Base-by-base conservation (phyloP, 1,139 yeast genomes). In the Arxiozyma telluris region DNA sequence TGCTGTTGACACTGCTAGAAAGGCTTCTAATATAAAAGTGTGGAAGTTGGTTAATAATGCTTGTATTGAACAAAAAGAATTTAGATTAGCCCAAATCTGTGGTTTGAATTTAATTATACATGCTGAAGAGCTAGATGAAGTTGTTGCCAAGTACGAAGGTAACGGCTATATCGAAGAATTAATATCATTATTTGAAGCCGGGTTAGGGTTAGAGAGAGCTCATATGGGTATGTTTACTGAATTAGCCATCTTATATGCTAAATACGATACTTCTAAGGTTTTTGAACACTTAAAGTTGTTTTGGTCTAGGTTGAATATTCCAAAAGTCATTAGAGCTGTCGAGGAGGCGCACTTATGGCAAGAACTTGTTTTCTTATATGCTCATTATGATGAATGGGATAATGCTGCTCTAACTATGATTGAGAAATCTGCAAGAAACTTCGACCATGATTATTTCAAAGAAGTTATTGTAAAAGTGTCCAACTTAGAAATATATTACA, bases 161-260 rank as follows among this genome's bases (percentile, higher is more conserved):
- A 82, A 86, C 64, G 99, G 98, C 50, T 89, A 89, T 74, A 90
- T 91, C 73, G 87, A 83, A 60, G 96, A 94, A 75, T 79, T 94
- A 60, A 87, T 93, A 61, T 81, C 96, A 20, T 80, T 93, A 65
- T 89, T 93, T 66, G 98, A 93, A 74, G 94, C 90, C 64, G 98
- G 98, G 62, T 80, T 93, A 57, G 95, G 96, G 51, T 80, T 93
- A 64, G 99, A 93, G 76, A 87, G 98, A 71, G 98, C 99, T 44
- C 98, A 94, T 70, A 93, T 93, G 98, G 98, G 98, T 65, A 93
- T 93, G 98, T 93, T 94, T 71, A 93, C 99, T 12, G 97, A 91
- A 72, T 80, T 94, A 67, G 96, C 98, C 21, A 79, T 88, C 53
- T 77, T 93, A 64, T 93, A 93, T 76, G 80, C 94, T 62, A 93